phyloP scores from a whole-genome alignment of 106 monocot species.

The Dendrobium huoshanense region DNA sequence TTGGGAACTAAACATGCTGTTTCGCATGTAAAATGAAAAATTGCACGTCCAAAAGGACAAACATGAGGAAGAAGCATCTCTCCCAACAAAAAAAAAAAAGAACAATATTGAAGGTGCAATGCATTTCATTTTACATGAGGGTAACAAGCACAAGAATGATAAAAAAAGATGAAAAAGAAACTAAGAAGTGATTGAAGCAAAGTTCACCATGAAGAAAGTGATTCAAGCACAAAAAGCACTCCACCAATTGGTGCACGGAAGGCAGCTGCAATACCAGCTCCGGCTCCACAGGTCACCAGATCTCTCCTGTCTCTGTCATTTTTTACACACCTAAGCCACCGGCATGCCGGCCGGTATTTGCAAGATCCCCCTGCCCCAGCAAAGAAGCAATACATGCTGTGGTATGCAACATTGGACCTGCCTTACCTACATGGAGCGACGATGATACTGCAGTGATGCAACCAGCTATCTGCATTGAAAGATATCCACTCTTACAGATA shows the following conservation, averaged over 20 bases:
- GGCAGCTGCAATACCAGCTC: conserved; percentile 64
- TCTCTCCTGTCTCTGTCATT: conserved; percentile 74
- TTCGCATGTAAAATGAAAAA: neutral
- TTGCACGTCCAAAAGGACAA: neutral
- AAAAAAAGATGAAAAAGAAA: no score
- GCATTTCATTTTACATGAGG: no score
- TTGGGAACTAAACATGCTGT: neutral
- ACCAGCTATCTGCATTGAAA: conserved; percentile 38
- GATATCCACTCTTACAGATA: neutral
- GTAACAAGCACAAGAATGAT: no score
- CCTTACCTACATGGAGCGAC: conserved; percentile 68
- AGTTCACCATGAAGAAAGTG: no score
- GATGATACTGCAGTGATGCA: conserved; percentile 53
- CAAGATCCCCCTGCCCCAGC: conserved; percentile 52
- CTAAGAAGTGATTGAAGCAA: no score
- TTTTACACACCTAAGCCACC: conserved; percentile 54
- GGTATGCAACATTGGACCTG: conserved; percentile 69
- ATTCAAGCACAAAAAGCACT: conserved; percentile 45
- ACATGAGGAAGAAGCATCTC: neutral
- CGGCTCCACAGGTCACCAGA: conserved; percentile 65
- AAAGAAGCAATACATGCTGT: conserved; percentile 72
- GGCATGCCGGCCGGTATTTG: conserved; percentile 31
- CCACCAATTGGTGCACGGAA: conserved; percentile 82
- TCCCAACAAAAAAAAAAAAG: neutral
- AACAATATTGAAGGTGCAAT: no score